Conservation (phyloP, 371 early-diverging fungal genomes). For the Mucor circinelloides region DNA sequence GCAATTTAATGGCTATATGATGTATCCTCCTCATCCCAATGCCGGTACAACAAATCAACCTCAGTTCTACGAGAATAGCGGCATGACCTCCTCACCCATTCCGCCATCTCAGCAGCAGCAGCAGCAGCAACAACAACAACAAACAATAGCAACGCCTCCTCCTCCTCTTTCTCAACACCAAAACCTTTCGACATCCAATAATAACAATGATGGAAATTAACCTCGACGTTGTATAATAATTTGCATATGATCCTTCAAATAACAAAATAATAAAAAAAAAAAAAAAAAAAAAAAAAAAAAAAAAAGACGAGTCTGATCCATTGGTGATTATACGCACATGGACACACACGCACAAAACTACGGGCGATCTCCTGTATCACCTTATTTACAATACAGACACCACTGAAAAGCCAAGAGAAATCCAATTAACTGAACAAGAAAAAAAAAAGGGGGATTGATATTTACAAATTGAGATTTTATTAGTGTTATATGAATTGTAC, state of each 20-base stretch:
- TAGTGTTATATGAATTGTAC: conserved; percentile 11
- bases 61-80: neutral
- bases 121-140: neutral
- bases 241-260: neutral
- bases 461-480: neutral
- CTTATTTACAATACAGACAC: neutral
- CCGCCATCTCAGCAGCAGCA: neutral
- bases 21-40: neutral
- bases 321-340: neutral
- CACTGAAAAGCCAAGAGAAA: neutral
- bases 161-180: neutral
- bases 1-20: neutral
- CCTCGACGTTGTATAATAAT: neutral
- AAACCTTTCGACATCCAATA: neutral
- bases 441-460: neutral
- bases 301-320: neutral
- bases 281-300: neutral
- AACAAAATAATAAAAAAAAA: neutral
- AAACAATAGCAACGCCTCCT: neutral
- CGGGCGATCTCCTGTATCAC: neutral
- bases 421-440: neutral
- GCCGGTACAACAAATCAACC: neutral
- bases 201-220: neutral
- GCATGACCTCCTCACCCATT: neutral
- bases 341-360: neutral